These are phyloP conservation scores for Talaromyces sp. DNA, from an alignment of 2,329 filamentous ascomycete species.

Conservation along the genomic window DNA sequence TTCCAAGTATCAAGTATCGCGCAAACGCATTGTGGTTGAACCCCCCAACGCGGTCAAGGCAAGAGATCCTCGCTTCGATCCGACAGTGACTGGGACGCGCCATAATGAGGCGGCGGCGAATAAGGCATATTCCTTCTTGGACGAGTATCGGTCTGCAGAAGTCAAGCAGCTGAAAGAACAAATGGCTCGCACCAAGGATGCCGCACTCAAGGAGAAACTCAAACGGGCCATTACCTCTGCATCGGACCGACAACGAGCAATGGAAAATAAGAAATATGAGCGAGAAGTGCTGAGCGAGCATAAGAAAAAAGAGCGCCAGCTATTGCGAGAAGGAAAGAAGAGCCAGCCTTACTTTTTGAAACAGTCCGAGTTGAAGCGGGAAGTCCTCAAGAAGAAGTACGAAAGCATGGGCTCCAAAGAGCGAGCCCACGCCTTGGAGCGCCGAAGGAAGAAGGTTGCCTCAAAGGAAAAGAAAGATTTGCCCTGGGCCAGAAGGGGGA, in stretches of 20 bases:
- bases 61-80: constrained; percentile 87
- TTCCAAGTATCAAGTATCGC: constrained; percentile 76
- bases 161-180: constrained; percentile 67
- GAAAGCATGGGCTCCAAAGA: constrained; percentile 79
- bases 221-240: constrained; percentile 71
- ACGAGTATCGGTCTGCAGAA: constrained; percentile 80
- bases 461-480: constrained; percentile 78
- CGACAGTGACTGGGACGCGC: constrained; percentile 40
- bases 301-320: constrained; percentile 74
- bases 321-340: constrained; percentile 78
- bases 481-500: constrained; percentile 49
- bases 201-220: constrained; percentile 61
- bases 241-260: constrained; percentile 70
- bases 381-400: constrained; percentile 72
- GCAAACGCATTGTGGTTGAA: constrained; percentile 68
- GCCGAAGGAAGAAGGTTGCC: constrained; percentile 82
- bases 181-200: constrained; percentile 63
- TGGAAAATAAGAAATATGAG: constrained; percentile 64
- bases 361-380: constrained; percentile 84
- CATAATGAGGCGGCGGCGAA: constrained; percentile 46
- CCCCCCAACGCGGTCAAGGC: constrained; percentile 48
- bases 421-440: constrained; percentile 77
- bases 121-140: constrained; percentile 80
- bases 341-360: constrained; percentile 83
- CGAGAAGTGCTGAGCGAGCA: constrained; percentile 68